phyloP scores from a whole-genome alignment of 306 rosid genomes.

The Lupinus albus region DNA sequence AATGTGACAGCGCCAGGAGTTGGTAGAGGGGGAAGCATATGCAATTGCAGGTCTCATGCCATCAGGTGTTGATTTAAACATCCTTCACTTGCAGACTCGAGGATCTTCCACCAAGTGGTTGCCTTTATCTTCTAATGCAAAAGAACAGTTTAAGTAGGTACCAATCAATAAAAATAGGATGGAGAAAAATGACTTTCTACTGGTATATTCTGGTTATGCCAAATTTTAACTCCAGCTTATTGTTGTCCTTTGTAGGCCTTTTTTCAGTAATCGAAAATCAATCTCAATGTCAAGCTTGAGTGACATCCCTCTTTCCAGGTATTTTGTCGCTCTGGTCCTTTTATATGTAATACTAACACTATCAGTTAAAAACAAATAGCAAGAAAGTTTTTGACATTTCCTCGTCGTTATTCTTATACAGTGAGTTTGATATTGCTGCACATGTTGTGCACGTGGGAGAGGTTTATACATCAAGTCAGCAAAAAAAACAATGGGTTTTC shows the following conservation, averaged over 20 bases:
- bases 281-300: slow-evolving; percentile 63
- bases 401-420: slow-evolving; percentile 36
- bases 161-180: slow-evolving; percentile 27
- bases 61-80: slow-evolving; percentile 55
- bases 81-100: slow-evolving; percentile 65
- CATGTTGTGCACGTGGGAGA: slow-evolving; percentile 78
- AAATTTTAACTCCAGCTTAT: slow-evolving; percentile 38
- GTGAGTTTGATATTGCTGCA: slow-evolving; percentile 84
- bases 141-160: slow-evolving; percentile 60
- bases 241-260: slow-evolving; percentile 56
- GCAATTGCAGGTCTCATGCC: slow-evolving; percentile 71
- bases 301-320: slow-evolving; percentile 74
- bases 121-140: slow-evolving; percentile 59
- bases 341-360: slow-evolving; percentile 15
- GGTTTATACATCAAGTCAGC: slow-evolving; percentile 55
- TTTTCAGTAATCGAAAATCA: slow-evolving; percentile 60
- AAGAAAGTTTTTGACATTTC: slow-evolving; percentile 37
- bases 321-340: slow-evolving; percentile 30
- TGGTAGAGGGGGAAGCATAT: slow-evolving; percentile 87
- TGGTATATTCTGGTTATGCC: slow-evolving; percentile 7
- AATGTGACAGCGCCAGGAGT: slow-evolving; percentile 65
- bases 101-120: slow-evolving; percentile 79
- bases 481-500: slow-evolving; percentile 84
- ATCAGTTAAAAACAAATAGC: slow-evolving; percentile 1
- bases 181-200: neutral